Evolutionary conservation across 768 basidiomycete genomes (phyloP).

Genomic region (Exidia glandulosa): DNA sequence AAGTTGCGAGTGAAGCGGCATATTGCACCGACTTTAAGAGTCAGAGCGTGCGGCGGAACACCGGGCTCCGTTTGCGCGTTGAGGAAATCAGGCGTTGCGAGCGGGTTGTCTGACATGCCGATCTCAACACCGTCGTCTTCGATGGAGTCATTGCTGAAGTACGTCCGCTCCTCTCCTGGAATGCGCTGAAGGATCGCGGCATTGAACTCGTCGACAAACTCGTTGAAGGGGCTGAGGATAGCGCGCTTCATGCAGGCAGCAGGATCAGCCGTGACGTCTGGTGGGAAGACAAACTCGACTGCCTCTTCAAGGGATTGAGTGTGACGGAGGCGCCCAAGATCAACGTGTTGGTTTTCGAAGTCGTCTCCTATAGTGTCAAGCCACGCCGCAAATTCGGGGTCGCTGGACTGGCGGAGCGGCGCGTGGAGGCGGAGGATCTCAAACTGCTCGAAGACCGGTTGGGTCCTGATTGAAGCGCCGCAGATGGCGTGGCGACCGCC

Average conservation of each 20-base stretch:
- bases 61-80: background rate
- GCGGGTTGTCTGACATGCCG: too few species aligned
- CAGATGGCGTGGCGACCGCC: background rate
- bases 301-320: background rate
- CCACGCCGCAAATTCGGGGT: background rate
- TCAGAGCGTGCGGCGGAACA: background rate
- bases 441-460: background rate
- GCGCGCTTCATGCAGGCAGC: conserved; percentile 16
- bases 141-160: background rate
- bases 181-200: conserved; percentile 17
- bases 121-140: background rate
- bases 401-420: background rate
- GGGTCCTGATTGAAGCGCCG: background rate
- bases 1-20: background rate
- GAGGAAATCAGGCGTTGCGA: background rate
- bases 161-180: conserved; percentile 6
- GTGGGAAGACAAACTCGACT: background rate
- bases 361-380: background rate
- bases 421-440: background rate
- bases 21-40: background rate
- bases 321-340: background rate
- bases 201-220: conserved; percentile 26
- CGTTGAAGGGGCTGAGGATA: conserved; percentile 29
- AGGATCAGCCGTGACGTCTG: background rate
- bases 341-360: background rate